Evolutionary conservation across 2,329 filamentous ascomycete genomes (phyloP), one percentile per base, ranked within the genome.

Genomic region (Alternaria incomplexa): DNA sequence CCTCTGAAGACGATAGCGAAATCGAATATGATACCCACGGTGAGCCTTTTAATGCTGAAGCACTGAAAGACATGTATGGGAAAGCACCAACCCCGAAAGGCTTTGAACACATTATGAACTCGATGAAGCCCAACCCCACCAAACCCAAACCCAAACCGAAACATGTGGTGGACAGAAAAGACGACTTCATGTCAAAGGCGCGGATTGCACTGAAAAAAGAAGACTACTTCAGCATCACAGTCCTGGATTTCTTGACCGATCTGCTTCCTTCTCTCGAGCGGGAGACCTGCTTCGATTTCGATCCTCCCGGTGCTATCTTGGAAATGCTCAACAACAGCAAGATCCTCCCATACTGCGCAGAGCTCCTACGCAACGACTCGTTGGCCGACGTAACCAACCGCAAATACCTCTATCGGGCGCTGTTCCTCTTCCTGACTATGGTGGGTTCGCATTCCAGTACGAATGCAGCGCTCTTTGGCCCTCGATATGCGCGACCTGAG

Each of bases 291-390:
- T 79, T 80, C 60, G 75, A 80, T 60, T 43, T 61, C 30, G 66
- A 75, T 17, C 75, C 80, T 17, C 74, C 79, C 4, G 47, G 53
- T 6, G 68, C 65, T 6, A 55, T 82, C 2, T 45, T 64, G 44
- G 69, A 74, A 3, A 77, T 83, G 69, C 70, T 83, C 9, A 64
- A 73, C 11, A 62, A 78, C 9, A 79, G 78, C 59, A 77, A 77
- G 26, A 61, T 83, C 10, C 66, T 82, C 10, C 75, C 80, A 36
- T 78, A 76, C 36, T 73, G 74, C 13, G 78, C 78, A 2, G 77
- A 83, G 22, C 69, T 83, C 3, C 64, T 84, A 9, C 72, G 79
- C 11, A 82, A 82, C 64, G 81, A 82, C 58, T 80, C 79, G 8
- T 61, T 83, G 11, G 75, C 79, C 22, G 79, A 84, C 55, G 69